phyloP scores from a whole-genome alignment of 495 filamentous ascomycete species.

The Amniculicola lignicola region DNA sequence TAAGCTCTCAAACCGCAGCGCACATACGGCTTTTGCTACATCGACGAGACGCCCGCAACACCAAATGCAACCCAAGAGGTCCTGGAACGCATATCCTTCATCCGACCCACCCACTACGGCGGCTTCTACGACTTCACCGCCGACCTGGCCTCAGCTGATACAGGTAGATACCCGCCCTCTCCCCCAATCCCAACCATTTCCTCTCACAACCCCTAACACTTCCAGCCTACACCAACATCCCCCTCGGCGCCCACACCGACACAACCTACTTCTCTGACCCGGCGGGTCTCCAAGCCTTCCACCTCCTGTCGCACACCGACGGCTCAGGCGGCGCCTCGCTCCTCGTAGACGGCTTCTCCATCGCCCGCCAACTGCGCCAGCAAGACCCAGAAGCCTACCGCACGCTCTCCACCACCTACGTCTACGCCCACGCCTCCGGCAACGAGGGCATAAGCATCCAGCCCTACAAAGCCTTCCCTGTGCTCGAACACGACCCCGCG shows the following conservation, averaged over 20 bases:
- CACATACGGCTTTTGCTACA: slow-evolving; percentile 65
- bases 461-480: slow-evolving; percentile 62
- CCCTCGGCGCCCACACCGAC: slow-evolving; percentile 79
- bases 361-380: slow-evolving; percentile 54
- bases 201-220: too few species aligned
- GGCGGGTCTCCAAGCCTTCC: slow-evolving; percentile 83
- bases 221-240: slow-evolving; percentile 87
- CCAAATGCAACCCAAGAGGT: slow-evolving; percentile 67
- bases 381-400: slow-evolving; percentile 52
- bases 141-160: slow-evolving; percentile 82
- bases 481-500: slow-evolving; percentile 55
- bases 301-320: slow-evolving; percentile 73
- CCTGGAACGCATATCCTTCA: slow-evolving; percentile 75
- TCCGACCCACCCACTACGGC: slow-evolving; percentile 85
- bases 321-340: slow-evolving; percentile 67
- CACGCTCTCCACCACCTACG: slow-evolving; percentile 48
- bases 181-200: too few species aligned
- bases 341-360: slow-evolving; percentile 79
- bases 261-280: slow-evolving; percentile 93
- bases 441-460: slow-evolving; percentile 78
- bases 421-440: slow-evolving; percentile 78
- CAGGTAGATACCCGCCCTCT: too few species aligned
- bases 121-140: slow-evolving; percentile 94
- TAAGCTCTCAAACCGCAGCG: slow-evolving; percentile 41
- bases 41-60: slow-evolving; percentile 54